These are phyloP conservation scores for Tuber magnatum DNA, from an alignment of 495 filamentous ascomycete species.

Conservation along the genomic window DNA sequence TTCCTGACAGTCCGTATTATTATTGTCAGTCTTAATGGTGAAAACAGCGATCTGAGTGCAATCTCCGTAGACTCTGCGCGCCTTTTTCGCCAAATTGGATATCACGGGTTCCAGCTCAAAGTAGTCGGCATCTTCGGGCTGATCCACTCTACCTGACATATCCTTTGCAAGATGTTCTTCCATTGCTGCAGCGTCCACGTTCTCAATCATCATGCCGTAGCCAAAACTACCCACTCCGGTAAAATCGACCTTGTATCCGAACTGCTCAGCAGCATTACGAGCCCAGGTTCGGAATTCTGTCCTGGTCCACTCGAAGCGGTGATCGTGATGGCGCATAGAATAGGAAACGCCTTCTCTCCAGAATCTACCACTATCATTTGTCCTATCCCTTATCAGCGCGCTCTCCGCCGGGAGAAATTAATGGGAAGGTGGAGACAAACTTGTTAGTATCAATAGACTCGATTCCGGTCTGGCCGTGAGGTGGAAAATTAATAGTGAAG, in stretches of 20 bases:
- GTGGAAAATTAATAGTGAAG: constrained; percentile 28
- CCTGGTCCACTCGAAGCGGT: constrained; percentile 40
- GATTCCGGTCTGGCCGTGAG: constrained; percentile 4
- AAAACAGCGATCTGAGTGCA: constrained; percentile 39
- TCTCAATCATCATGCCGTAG: constrained; percentile 27
- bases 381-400: neutral
- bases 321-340: constrained; percentile 39
- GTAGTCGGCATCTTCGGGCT: neutral
- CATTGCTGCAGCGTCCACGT: constrained; percentile 9
- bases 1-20: neutral
- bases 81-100: constrained; percentile 11
- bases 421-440: neutral
- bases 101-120: constrained; percentile 10
- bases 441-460: neutral
- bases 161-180: constrained; percentile 7
- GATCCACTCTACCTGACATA: neutral
- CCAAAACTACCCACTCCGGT: constrained; percentile 34
- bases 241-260: constrained; percentile 37
- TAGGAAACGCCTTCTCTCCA: constrained; percentile 31
- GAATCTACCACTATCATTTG: neutral
- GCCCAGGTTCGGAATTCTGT: constrained; percentile 38
- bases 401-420: neutral
- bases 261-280: constrained; percentile 20
- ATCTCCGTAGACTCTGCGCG: constrained; percentile 25
- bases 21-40: constrained; percentile 12